phyloP scores from a whole-genome alignment of 2,329 filamentous ascomycete genomes.

The Hymenotorrendiella dingleyae region DNA sequence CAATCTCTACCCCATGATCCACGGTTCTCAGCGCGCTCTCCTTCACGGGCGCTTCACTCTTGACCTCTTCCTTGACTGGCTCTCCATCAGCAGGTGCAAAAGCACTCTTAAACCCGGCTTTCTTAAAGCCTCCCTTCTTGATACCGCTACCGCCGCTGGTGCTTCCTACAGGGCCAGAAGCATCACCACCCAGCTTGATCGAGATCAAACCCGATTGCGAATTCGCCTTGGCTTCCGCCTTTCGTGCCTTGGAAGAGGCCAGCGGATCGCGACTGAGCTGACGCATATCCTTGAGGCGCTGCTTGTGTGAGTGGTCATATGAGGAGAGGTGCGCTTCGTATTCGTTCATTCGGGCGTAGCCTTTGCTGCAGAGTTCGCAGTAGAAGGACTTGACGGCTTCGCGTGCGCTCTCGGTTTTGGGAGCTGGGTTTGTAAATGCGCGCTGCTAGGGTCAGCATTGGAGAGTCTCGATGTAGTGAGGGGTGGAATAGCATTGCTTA shows the following conservation, averaged over 20 bases:
- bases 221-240: slow-evolving; percentile 64
- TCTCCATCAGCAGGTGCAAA: slow-evolving; percentile 51
- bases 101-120: slow-evolving; percentile 75
- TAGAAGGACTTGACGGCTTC: slow-evolving; percentile 77
- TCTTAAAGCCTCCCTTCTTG: slow-evolving; percentile 71
- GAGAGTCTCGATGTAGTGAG: background rate
- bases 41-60: slow-evolving; percentile 22
- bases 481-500: background rate
- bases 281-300: slow-evolving; percentile 84
- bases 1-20: slow-evolving; percentile 51
- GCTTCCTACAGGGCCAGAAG: slow-evolving; percentile 20
- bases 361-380: slow-evolving; percentile 85
- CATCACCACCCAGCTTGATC: slow-evolving; percentile 51
- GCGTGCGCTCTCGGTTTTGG: slow-evolving; percentile 57
- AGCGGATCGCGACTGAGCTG: slow-evolving; percentile 70
- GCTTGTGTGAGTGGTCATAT: slow-evolving; percentile 94
- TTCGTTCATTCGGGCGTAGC: slow-evolving; percentile 91
- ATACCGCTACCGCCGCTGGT: slow-evolving; percentile 38
- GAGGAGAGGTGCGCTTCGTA: slow-evolving; percentile 91
- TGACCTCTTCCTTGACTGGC: slow-evolving; percentile 32
- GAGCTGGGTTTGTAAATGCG: slow-evolving; percentile 41
- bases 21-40: slow-evolving; percentile 18
- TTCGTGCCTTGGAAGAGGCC: slow-evolving; percentile 58
- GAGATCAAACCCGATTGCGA: slow-evolving; percentile 54
- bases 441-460: slow-evolving; percentile 31